Percentiles rank a stretch among this genome's conserved stretches.
phyloP scores from a whole-genome alignment of 345 rosid genomes.

The Ricinus communis region DNA sequence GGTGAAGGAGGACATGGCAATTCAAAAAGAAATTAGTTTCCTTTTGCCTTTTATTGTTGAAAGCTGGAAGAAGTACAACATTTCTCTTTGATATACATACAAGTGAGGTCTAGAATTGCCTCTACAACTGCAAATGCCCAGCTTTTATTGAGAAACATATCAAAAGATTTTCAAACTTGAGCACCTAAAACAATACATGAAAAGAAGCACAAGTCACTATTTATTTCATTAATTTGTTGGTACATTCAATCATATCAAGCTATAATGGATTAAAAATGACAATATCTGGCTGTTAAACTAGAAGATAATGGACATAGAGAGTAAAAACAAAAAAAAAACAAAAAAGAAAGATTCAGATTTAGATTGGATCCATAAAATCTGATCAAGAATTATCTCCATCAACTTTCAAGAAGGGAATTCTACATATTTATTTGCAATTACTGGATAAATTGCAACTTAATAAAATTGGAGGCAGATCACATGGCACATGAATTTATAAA shows the following conservation, averaged over 20 bases:
- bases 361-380: no score
- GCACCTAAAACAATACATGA: slow-evolving; percentile 6
- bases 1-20: neutral
- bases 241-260: neutral
- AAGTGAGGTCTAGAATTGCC: neutral
- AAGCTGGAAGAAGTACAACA: neutral
- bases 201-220: neutral
- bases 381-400: no score
- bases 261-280: no score
- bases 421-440: no score
- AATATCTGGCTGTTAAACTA: neutral
- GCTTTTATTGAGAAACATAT: neutral
- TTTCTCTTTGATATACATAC: neutral
- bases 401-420: no score
- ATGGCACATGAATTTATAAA: no score
- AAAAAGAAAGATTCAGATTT: neutral
- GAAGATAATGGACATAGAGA: neutral
- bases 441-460: no score
- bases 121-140: neutral
- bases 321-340: neutral
- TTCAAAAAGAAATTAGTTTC: neutral
- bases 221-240: neutral
- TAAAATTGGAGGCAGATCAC: no score
- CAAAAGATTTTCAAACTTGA: neutral
- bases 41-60: neutral